Percentiles rank a stretch among this genome's conserved stretches.
phyloP scores from a whole-genome alignment of 202 grass and related monocot genomes.

The Schoenoplectus tabernaemontani region DNA sequence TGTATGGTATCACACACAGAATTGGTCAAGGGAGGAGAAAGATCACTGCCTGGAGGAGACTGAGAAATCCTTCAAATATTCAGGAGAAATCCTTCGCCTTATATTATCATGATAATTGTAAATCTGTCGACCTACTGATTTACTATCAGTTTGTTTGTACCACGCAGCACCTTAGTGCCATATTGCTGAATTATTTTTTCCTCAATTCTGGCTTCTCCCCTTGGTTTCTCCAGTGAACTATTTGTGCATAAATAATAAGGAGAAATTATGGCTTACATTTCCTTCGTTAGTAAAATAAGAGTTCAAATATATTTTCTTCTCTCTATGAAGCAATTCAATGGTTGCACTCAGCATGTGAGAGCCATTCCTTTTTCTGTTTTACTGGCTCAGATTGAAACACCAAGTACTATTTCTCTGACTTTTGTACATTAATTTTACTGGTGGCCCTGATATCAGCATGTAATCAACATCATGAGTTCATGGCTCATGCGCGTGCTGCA shows the following conservation, averaged over 20 bases:
- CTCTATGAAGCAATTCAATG: neutral
- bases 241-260: conserved; percentile 24
- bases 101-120: conserved; percentile 24
- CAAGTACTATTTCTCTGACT: neutral
- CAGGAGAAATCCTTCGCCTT: conserved; percentile 35
- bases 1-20: neutral
- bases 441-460: neutral
- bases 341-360: too few species aligned
- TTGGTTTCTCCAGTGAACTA: neutral
- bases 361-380: too few species aligned
- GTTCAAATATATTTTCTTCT: too few species aligned
- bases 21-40: conserved; percentile 40
- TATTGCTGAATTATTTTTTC: neutral
- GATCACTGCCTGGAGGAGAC: conserved; percentile 43
- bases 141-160: neutral
- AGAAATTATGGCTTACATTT: neutral
- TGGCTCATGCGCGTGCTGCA: neutral
- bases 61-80: conserved; percentile 39
- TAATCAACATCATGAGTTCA: neutral
- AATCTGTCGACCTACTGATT: neutral
- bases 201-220: neutral
- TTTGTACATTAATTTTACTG: neutral
- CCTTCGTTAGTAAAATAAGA: neutral
- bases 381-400: neutral
- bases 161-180: neutral